Evolutionary conservation across 179 eudicot genomes (phyloP).

Genomic region (Beta corolliflora): DNA sequence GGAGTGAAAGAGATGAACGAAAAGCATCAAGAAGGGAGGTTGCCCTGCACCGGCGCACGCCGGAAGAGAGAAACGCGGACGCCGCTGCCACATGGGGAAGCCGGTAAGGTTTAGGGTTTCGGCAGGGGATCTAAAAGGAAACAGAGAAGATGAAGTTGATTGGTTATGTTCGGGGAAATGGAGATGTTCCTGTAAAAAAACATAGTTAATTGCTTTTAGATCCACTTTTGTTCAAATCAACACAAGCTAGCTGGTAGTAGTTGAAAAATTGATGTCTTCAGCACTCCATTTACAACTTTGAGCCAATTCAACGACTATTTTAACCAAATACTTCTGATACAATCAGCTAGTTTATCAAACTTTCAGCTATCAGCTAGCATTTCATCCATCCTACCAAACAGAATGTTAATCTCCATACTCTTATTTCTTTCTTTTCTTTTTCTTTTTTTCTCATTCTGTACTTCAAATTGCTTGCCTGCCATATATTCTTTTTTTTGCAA

Average conservation of each 20-base stretch:
- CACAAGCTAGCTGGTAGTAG: neutral
- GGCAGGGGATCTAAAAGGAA: too few species aligned
- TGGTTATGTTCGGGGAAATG: too few species aligned
- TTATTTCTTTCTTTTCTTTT: neutral
- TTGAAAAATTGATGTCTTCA: neutral
- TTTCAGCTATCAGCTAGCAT: neutral
- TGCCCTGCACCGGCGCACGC: too few species aligned
- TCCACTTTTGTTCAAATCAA: neutral
- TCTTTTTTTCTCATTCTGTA: neutral
- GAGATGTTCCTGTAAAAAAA: too few species aligned
- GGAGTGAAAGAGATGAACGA: too few species aligned
- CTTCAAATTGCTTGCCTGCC: neutral
- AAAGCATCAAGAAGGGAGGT: too few species aligned
- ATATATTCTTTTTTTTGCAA: neutral
- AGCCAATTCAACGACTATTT: neutral
- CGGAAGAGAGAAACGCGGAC: too few species aligned
- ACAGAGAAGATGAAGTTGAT: too few species aligned
- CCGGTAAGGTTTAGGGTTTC: too few species aligned
- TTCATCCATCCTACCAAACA: neutral
- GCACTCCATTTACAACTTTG: neutral
- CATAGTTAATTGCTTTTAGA: neutral
- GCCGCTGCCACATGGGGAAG: too few species aligned
- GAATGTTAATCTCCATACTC: neutral
- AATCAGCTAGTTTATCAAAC: neutral
- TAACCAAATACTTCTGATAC: neutral